A percentile compares a stretch with the other conserved stretches of the same genome.
phyloP scores from a whole-genome alignment of 75 land plant species.

The Pinus tabuliformis region DNA sequence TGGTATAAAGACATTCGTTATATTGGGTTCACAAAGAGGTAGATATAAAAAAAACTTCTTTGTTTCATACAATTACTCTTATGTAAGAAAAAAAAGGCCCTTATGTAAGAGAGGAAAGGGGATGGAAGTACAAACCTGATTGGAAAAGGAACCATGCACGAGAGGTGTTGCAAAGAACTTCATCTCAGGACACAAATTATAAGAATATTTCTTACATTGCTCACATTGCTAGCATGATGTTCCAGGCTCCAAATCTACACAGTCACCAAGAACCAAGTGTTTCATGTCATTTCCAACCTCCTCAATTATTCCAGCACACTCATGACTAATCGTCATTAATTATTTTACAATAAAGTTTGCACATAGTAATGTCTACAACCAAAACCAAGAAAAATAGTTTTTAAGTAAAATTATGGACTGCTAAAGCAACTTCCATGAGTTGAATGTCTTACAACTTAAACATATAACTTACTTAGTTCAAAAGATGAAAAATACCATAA shows the following conservation, averaged over 20 bases:
- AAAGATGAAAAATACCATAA: too few relatives aligned
- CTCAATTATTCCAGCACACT: slow-evolving; percentile 87
- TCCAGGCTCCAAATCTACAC: slow-evolving; percentile 92
- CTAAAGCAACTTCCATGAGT: too few relatives aligned
- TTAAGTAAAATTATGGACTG: too few relatives aligned
- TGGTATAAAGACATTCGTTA: too few relatives aligned
- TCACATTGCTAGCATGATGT: slow-evolving; percentile 53
- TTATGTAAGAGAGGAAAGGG: too few relatives aligned
- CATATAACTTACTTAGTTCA: too few relatives aligned
- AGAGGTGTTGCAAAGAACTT: slow-evolving; percentile 94
- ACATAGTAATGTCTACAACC: too few relatives aligned
- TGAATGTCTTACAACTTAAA: too few relatives aligned
- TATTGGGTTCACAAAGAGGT: too few relatives aligned
- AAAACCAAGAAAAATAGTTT: too few relatives aligned
- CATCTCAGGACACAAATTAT: slow-evolving; percentile 85
- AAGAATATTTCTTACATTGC: slow-evolving; percentile 37
- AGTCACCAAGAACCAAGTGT: slow-evolving; percentile 67
- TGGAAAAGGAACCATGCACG: slow-evolving; percentile 84
- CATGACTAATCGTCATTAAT: slow-evolving; percentile 95
- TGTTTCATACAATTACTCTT: too few relatives aligned
- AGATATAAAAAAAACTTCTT: background rate
- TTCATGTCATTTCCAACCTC: slow-evolving; percentile 79
- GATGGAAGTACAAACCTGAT: slow-evolving; percentile 9
- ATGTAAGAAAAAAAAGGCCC: too few relatives aligned
- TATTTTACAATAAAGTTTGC: slow-evolving; percentile 18